Conservation (phyloP, 306 rosid genomes). For the Boehmeria nivea region DNA sequence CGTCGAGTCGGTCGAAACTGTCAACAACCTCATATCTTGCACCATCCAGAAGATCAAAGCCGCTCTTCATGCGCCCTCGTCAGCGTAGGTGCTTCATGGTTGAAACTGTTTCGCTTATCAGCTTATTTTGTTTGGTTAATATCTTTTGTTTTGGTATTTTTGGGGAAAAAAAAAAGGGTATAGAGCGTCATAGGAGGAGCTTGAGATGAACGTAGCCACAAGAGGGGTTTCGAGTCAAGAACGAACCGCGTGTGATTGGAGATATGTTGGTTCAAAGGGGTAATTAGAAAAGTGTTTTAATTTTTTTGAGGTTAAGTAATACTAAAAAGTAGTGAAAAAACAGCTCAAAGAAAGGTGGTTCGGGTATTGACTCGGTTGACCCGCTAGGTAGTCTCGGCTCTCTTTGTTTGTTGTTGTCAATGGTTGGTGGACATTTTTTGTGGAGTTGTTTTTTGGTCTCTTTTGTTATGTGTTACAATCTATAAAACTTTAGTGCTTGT, state of each 20-base stretch:
- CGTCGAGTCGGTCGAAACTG: conserved; percentile 53
- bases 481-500: too few relatives aligned
- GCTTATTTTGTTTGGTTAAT: conserved; percentile 7
- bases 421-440: too few relatives aligned
- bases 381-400: conserved; percentile 22
- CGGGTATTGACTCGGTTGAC: conserved; percentile 83
- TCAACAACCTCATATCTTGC: conserved; percentile 47
- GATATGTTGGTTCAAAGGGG: not conserved
- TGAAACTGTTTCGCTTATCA: conserved; percentile 6
- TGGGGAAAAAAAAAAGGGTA: not conserved
- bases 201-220: conserved; percentile 22
- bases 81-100: not conserved
- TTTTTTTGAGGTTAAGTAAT: not conserved
- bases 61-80: conserved; percentile 41
- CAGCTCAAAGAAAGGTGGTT: conserved; percentile 45
- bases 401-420: not conserved
- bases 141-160: too few relatives aligned
- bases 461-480: too few relatives aligned
- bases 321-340: not conserved
- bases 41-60: conserved; percentile 66
- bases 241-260: conserved; percentile 56
- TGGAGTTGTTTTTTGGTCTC: too few relatives aligned
- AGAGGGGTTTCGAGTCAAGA: conserved; percentile 83
- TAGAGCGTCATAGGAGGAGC: too few relatives aligned
- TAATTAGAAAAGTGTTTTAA: not conserved